phyloP scores from a whole-genome alignment of 345 rosid species.

The Euphorbia tirucalli region DNA sequence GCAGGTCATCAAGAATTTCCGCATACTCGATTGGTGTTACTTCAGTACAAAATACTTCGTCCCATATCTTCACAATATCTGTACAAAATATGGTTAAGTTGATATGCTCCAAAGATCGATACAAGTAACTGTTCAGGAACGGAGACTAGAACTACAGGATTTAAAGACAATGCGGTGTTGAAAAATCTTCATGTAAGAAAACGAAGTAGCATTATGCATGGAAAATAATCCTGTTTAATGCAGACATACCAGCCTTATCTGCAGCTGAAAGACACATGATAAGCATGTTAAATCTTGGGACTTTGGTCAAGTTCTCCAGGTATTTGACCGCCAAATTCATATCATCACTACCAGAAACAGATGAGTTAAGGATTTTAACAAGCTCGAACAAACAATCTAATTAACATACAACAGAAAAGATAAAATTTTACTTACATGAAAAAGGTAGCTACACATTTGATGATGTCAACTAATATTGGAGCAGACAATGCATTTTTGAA shows the following conservation, averaged over 20 bases:
- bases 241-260: conserved; percentile 67
- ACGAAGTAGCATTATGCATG: neutral
- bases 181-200: neutral
- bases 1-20: conserved; percentile 57
- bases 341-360: conserved; percentile 54
- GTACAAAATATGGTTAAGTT: conserved; percentile 24
- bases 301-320: conserved; percentile 65
- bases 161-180: no score
- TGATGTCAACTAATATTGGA: conserved; percentile 63
- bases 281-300: conserved; percentile 85
- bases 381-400: no score
- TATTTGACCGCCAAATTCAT: conserved; percentile 67
- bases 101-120: no score
- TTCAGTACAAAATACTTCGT: conserved; percentile 56
- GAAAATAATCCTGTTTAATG: no score
- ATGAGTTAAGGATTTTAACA: neutral
- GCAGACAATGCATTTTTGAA: conserved; percentile 76
- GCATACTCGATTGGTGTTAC: conserved; percentile 60
- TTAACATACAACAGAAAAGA: neutral
- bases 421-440: conserved; percentile 49
- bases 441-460: conserved; percentile 64
- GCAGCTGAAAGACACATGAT: conserved; percentile 69
- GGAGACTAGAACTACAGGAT: no score
- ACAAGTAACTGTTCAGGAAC: no score
- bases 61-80: conserved; percentile 79